Conservation (phyloP, 1,284 basidiomycete species). For the Moesziomyces globuligerus region DNA sequence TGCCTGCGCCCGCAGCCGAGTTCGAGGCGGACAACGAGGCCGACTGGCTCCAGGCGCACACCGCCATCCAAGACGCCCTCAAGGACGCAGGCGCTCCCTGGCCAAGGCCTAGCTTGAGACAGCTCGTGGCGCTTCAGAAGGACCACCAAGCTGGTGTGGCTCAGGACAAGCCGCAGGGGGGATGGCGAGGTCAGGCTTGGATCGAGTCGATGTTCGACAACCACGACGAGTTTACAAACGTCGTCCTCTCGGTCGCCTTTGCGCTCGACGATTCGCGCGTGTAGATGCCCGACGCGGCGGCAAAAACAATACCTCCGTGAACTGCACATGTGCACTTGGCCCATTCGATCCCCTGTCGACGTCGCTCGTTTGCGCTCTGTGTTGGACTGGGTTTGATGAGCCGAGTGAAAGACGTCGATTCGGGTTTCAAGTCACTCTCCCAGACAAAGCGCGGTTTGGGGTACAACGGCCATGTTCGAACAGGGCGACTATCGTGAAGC, state of each 20-base stretch:
- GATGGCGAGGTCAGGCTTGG: constrained; percentile 36
- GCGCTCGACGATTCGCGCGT: constrained; percentile 49
- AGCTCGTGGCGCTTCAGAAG: constrained; percentile 43
- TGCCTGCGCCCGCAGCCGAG: constrained; percentile 53
- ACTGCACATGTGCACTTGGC: too few species aligned
- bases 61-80: constrained; percentile 22
- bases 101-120: constrained; percentile 32
- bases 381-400: too few species aligned
- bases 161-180: neutral
- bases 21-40: constrained; percentile 56
- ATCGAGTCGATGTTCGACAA: constrained; percentile 37
- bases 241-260: constrained; percentile 54
- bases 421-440: too few species aligned
- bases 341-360: too few species aligned
- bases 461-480: too few species aligned
- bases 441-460: too few species aligned
- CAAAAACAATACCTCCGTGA: too few species aligned
- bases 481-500: too few species aligned
- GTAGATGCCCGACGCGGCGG: too few species aligned
- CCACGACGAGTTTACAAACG: constrained; percentile 58
- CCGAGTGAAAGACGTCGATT: too few species aligned
- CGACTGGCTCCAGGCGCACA: constrained; percentile 42
- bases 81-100: constrained; percentile 26
- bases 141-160: constrained; percentile 5
- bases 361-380: too few species aligned